Percentiles rank a stretch among this genome's conserved stretches.
These are phyloP conservation scores for Tetrahymena borealis DNA, from an alignment of 73 alveolate genomes.

Conservation along the genomic window DNA sequence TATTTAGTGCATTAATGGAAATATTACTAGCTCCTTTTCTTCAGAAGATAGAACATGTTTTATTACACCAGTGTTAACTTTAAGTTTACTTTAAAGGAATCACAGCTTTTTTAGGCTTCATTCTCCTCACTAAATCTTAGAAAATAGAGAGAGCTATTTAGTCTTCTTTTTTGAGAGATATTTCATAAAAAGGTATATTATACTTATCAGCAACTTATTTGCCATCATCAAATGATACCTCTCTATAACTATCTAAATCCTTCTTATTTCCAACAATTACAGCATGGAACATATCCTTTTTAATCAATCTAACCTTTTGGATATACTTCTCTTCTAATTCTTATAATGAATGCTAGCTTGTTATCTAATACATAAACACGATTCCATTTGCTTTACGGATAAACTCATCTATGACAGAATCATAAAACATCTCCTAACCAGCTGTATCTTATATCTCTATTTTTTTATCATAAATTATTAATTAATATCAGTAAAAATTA, in stretches of 20 bases:
- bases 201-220: background rate
- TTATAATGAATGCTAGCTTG: background rate
- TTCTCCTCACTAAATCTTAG: background rate
- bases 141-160: background rate
- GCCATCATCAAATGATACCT: background rate
- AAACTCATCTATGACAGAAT: background rate
- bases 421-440: background rate
- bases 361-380: background rate
- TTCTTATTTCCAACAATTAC: background rate
- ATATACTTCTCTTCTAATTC: background rate
- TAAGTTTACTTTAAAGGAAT: background rate
- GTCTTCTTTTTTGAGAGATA: background rate
- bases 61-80: background rate
- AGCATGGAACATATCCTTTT: background rate
- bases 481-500: background rate
- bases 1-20: background rate
- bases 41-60: background rate
- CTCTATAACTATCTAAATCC: background rate
- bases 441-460: background rate
- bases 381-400: background rate
- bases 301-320: background rate
- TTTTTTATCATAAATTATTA: background rate
- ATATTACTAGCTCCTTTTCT: no score
- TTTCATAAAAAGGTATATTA: background rate
- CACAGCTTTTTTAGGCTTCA: background rate